A percentile compares a stretch with the other conserved stretches of the same genome.
Evolutionary conservation across 202 grass and related monocot species (phyloP).

Genomic region (Panicum hallii): DNA sequence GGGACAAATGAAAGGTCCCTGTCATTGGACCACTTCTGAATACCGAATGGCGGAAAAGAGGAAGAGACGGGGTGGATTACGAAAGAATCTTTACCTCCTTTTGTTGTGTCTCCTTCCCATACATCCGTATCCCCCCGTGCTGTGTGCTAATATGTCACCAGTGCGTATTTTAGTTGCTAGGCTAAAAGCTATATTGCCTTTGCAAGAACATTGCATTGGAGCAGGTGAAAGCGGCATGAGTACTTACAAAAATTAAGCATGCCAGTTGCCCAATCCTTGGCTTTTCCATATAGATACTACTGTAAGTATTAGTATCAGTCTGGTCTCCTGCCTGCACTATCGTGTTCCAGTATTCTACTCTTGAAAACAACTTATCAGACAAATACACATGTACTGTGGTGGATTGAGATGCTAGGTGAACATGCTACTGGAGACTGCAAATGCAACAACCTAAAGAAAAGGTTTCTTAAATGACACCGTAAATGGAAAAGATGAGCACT

Average conservation of each 20-base stretch:
- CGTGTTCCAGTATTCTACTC: slow-evolving; percentile 4
- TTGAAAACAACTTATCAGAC: background rate
- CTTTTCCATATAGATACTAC: background rate
- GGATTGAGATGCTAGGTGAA: slow-evolving; percentile 28
- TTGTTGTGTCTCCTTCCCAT: slow-evolving; percentile 40
- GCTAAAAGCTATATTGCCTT: slow-evolving; percentile 33
- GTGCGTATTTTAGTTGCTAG: slow-evolving; percentile 40
- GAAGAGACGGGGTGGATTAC: slow-evolving; percentile 48
- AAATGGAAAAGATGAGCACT: background rate
- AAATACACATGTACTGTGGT: slow-evolving; percentile 10
- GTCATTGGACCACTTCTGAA: slow-evolving; percentile 55
- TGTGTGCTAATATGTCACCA: slow-evolving; percentile 42
- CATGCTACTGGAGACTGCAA: background rate
- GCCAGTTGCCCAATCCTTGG: background rate
- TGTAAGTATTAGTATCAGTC: background rate
- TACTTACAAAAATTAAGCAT: slow-evolving; percentile 31
- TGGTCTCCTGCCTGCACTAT: background rate
- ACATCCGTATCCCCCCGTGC: slow-evolving; percentile 46
- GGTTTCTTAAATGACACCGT: background rate
- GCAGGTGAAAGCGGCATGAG: slow-evolving; percentile 46
- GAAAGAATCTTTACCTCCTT: slow-evolving; percentile 60
- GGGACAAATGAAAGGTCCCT: slow-evolving; percentile 49
- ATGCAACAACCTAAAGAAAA: background rate
- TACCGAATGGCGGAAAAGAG: slow-evolving; percentile 45
- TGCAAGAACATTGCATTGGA: slow-evolving; percentile 47